A percentile compares a stretch with the other conserved stretches of the same genome.
phyloP scores from a whole-genome alignment of 1,284 basidiomycete genomes.

The Boletus smithii region DNA sequence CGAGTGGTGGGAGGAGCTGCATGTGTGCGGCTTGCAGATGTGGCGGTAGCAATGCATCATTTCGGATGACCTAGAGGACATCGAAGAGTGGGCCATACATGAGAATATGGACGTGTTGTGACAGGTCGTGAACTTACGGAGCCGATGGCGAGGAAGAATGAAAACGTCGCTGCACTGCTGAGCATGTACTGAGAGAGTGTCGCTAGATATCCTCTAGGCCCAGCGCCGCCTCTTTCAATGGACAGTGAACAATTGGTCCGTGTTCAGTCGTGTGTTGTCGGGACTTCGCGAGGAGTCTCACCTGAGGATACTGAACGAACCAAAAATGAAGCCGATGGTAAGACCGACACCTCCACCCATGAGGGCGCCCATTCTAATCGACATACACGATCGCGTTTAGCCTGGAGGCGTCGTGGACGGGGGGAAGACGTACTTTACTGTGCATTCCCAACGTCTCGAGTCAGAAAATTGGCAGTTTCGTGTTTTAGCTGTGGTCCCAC shows the following conservation, averaged over 20 bases:
- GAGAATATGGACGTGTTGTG: constrained; percentile 7
- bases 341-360: constrained; percentile 92
- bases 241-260: background rate
- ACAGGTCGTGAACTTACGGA: constrained; percentile 51
- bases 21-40: constrained; percentile 59
- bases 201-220: constrained; percentile 80
- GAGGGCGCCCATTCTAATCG: constrained; percentile 80
- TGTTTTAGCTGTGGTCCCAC: constrained; percentile 24
- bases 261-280: constrained; percentile 7
- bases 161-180: constrained; percentile 82
- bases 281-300: constrained; percentile 29
- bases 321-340: constrained; percentile 96
- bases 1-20: constrained; percentile 48
- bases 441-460: background rate
- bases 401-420: constrained; percentile 5
- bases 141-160: constrained; percentile 82
- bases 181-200: constrained; percentile 95
- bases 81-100: background rate
- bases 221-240: constrained; percentile 70
- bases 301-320: constrained; percentile 86
- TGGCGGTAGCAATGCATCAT: constrained; percentile 55
- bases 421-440: constrained; percentile 48
- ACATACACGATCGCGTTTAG: constrained; percentile 13
- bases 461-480: constrained; percentile 18
- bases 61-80: constrained; percentile 65